phyloP scores from a whole-genome alignment of 139 green algal genomes.

The Desmodesmus armatus region DNA sequence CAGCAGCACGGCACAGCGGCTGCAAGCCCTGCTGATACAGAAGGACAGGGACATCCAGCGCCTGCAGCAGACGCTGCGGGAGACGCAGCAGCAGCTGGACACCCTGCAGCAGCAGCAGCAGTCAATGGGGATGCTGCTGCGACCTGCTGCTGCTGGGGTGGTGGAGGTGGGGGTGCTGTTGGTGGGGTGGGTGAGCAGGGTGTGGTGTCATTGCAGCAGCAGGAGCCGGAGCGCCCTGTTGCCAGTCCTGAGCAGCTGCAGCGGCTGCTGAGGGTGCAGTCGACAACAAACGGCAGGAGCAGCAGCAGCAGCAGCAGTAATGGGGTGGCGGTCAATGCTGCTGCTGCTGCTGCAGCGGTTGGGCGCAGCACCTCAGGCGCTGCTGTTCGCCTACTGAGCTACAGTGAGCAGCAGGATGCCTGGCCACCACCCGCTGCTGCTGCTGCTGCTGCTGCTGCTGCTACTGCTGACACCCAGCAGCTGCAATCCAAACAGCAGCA shows the following conservation, averaged over 20 bases:
- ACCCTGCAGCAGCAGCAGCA: slow-evolving; percentile 2
- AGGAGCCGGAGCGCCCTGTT: not conserved
- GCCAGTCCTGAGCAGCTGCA: not conserved
- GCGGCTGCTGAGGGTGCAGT: not conserved
- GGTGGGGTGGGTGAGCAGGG: too few species aligned
- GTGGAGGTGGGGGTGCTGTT: too few species aligned
- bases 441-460: not conserved
- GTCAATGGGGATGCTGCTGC: too few species aligned
- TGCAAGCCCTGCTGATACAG: slow-evolving; percentile 18
- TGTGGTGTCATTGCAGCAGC: too few species aligned
- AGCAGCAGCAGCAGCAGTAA: not conserved
- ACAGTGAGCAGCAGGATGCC: too few species aligned
- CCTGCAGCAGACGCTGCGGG: slow-evolving; percentile 31
- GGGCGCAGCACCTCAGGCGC: not conserved
- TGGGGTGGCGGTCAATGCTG: not conserved
- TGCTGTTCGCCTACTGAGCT: too few species aligned
- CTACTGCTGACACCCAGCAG: not conserved
- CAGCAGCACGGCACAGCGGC: not conserved
- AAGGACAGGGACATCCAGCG: slow-evolving; percentile 24
- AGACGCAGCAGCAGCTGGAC: not conserved
- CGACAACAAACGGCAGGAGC: not conserved
- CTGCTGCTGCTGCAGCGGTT: not conserved
- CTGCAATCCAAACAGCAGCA: not conserved
- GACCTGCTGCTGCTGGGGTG: too few species aligned
- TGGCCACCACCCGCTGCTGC: too few species aligned